Conservation (phyloP, 805 yeast species). For the Zygosaccharomyces bailii region DNA sequence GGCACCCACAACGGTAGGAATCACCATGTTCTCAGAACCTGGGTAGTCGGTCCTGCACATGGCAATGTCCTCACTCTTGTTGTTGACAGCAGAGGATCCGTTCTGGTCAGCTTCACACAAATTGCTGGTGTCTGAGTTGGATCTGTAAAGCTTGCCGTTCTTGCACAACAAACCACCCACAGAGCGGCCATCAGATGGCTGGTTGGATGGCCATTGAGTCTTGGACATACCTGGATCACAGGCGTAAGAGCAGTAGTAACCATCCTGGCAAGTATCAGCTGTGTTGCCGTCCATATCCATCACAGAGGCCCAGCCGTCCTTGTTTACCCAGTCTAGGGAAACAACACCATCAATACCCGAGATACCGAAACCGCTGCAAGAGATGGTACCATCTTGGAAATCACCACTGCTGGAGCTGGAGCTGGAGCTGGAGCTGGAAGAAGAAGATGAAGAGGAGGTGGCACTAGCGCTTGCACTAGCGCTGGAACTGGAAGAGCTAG, state of each 20-base stretch:
- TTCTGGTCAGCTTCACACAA: slow-evolving; percentile 65
- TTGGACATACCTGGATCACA: slow-evolving; percentile 79
- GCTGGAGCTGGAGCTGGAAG: slow-evolving; percentile 23
- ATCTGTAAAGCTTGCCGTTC: slow-evolving; percentile 59
- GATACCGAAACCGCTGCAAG: slow-evolving; percentile 51
- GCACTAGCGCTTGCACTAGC: slow-evolving; percentile 29
- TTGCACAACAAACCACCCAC: slow-evolving; percentile 68
- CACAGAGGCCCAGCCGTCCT: slow-evolving; percentile 47
- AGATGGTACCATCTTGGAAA: slow-evolving; percentile 62
- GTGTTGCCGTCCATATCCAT: slow-evolving; percentile 67
- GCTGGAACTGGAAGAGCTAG: slow-evolving; percentile 22
- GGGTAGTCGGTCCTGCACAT: slow-evolving; percentile 99
- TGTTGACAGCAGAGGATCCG: slow-evolving; percentile 51
- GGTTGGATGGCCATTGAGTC: slow-evolving; percentile 72
- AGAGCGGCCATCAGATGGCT: slow-evolving; percentile 66
- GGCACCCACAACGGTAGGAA: slow-evolving; percentile 78
- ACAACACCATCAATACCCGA: slow-evolving; percentile 71
- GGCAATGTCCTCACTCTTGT: slow-evolving; percentile 56
- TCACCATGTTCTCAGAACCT: slow-evolving; percentile 97
- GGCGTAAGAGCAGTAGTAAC: slow-evolving; percentile 72
- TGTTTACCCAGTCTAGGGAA: slow-evolving; percentile 51
- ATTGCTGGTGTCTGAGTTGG: slow-evolving; percentile 48
- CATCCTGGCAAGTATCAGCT: slow-evolving; percentile 58
- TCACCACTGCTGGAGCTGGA: slow-evolving; percentile 41
- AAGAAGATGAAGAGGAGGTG: slow-evolving; percentile 14